These are phyloP conservation scores for Salix purpurea DNA, from an alignment of 345 rosid species.

Conservation along the genomic window DNA sequence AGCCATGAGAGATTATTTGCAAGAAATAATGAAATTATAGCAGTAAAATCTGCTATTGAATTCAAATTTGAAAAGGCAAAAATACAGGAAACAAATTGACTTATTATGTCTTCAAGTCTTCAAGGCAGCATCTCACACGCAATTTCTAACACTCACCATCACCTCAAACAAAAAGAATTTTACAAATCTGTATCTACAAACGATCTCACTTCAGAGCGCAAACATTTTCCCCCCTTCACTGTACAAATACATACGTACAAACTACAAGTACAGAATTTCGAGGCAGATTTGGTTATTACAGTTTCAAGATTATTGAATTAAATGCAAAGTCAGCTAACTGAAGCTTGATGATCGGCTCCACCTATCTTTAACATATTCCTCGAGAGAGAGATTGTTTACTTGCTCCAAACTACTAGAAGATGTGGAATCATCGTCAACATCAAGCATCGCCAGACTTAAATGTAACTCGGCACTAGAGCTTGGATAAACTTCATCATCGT, in stretches of 20 bases:
- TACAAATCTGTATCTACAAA: conserved; percentile 1
- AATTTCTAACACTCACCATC: not conserved
- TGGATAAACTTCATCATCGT: conserved; percentile 85
- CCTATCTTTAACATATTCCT: conserved; percentile 50
- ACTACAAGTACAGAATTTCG: not conserved
- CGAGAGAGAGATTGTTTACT: conserved; percentile 41
- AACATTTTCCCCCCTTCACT: not conserved
- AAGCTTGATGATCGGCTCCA: conserved; percentile 70
- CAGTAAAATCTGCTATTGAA: no score
- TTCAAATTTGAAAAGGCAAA: no score
- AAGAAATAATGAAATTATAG: no score
- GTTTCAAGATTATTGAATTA: not conserved
- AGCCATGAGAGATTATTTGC: no score
- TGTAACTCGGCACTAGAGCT: conserved; percentile 54
- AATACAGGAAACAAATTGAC: no score
- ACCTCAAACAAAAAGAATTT: not conserved
- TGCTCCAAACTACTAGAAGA: conserved; percentile 65
- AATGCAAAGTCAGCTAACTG: conserved; percentile 23
- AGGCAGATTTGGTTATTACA: not conserved
- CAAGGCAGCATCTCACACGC: no score
- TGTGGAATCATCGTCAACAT: conserved; percentile 53
- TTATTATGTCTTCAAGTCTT: no score
- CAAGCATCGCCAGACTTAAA: conserved; percentile 66
- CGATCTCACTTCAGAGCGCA: conserved; percentile 25
- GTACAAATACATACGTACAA: not conserved